These are phyloP conservation scores for Glonium stellatum DNA, from an alignment of 495 filamentous ascomycete species.

Conservation along the genomic window DNA sequence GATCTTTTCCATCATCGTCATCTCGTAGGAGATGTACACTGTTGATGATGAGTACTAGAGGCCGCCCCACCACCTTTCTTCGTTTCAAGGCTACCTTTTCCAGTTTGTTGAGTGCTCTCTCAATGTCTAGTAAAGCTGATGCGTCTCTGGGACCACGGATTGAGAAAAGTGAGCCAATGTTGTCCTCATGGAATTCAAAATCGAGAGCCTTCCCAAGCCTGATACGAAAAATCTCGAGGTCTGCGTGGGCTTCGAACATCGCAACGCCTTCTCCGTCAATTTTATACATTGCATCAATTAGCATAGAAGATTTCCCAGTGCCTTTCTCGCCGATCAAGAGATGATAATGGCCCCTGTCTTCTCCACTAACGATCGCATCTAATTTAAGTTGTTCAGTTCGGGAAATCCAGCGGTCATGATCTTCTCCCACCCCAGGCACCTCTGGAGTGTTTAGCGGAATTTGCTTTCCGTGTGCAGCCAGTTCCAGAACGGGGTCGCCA, in stretches of 20 bases:
- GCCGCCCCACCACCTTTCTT: slow-evolving; percentile 48
- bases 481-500: slow-evolving; percentile 83
- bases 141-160: slow-evolving; percentile 89
- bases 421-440: slow-evolving; percentile 30
- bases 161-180: slow-evolving; percentile 90
- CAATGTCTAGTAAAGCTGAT: slow-evolving; percentile 85
- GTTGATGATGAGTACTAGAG: slow-evolving; percentile 84
- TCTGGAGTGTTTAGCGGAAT: slow-evolving; percentile 15
- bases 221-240: slow-evolving; percentile 90
- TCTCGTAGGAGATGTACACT: slow-evolving; percentile 82
- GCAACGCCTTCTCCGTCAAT: slow-evolving; percentile 76
- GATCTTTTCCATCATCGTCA: slow-evolving; percentile 81
- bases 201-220: slow-evolving; percentile 87
- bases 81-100: slow-evolving; percentile 84
- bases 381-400: slow-evolving; percentile 74
- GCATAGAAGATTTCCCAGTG: slow-evolving; percentile 91
- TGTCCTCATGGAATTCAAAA: slow-evolving; percentile 87
- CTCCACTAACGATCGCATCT: slow-evolving; percentile 68
- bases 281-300: slow-evolving; percentile 88
- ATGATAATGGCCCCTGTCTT: slow-evolving; percentile 71
- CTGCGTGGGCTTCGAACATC: slow-evolving; percentile 93
- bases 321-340: slow-evolving; percentile 95
- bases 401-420: slow-evolving; percentile 71
- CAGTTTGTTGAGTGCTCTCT: slow-evolving; percentile 92
- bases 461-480: slow-evolving; percentile 55